A percentile compares a stretch with the other conserved stretches of the same genome.
Evolutionary conservation across 805 yeast species (phyloP).

Genomic region (Candida maesae): DNA sequence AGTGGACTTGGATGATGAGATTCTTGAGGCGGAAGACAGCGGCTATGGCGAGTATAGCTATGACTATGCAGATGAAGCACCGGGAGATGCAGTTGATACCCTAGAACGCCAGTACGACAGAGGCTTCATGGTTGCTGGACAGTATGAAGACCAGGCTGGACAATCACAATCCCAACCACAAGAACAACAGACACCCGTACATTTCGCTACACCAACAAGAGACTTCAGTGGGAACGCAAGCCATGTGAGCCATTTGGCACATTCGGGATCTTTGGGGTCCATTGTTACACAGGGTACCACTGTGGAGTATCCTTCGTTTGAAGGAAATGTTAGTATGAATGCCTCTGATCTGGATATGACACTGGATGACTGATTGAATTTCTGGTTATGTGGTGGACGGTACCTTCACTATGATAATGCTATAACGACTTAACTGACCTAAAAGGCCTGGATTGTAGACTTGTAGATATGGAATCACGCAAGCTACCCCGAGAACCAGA

Average conservation of each 20-base stretch:
- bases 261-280: conserved; percentile 7
- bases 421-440: no score
- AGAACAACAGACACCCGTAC: conserved; percentile 20
- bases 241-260: conserved; percentile 7
- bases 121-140: conserved; percentile 26
- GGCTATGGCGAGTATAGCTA: conserved; percentile 44
- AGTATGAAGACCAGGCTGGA: conserved; percentile 20
- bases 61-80: conserved; percentile 30
- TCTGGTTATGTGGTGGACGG: no score
- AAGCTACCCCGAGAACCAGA: no score
- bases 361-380: conserved; percentile 30
- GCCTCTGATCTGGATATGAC: conserved; percentile 41
- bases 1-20: conserved; percentile 13
- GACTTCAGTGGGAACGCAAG: background rate
- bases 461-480: no score
- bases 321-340: conserved; percentile 25
- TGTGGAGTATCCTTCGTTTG: conserved; percentile 16
- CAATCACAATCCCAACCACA: conserved; percentile 1
- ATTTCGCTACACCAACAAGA: conserved; percentile 15
- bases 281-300: conserved; percentile 7
- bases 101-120: conserved; percentile 26
- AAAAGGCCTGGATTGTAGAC: no score
- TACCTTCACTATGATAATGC: no score
- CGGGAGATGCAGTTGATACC: conserved; percentile 13
- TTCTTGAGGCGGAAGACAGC: conserved; percentile 18